Evolutionary conservation across 805 yeast species (phyloP), one percentile per base, ranked within the genome.

Genomic region (Saccharomycopsis malanga): DNA sequence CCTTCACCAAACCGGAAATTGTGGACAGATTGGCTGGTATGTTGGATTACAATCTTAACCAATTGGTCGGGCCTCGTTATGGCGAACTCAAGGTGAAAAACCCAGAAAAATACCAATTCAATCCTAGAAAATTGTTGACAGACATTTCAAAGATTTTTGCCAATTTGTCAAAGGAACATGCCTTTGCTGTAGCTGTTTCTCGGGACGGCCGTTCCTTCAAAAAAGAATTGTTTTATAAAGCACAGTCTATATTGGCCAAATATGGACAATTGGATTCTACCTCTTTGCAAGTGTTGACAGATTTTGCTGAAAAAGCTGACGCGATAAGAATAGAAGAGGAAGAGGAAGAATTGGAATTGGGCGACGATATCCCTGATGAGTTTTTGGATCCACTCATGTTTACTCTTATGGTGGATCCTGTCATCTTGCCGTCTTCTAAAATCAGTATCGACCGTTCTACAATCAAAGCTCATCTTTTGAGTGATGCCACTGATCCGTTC

Each of bases 401-500:
- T 63, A 86, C 96, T 1, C 61, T 93, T 42, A 93, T 93, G 98
- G 84, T 81, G 56, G 95, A 93, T 61, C 99, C 99, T 0, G 98
- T 93, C 3, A 82, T 76, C n/a, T 72, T 93, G 57, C 99, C 99
- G 6, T 72, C 85, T 6, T 87, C 96, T 0, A 83, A 78, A 54
- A 77, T 89, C 17, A 78, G 81, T 42, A 87, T 93, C 57, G 99
- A 93, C 62, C 72, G 94, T 60, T 75, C 93, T 32, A 93, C 97
- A 2, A 85, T 93, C 57, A 91, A 88, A 61, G 86, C 96, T 3
- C 98, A 93, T 70, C 69, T 93, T 50, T 73, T 93, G 62, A 87
- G 91, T 67, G 98, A 93, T 66, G 78, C 95, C 1, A 93, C 96
- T 0, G 99, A 93, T 68, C 99, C 99, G 17, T 93, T 93, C 69